Conservation (phyloP, 805 yeast genomes). For the Metschnikowia baotianmanensis region DNA sequence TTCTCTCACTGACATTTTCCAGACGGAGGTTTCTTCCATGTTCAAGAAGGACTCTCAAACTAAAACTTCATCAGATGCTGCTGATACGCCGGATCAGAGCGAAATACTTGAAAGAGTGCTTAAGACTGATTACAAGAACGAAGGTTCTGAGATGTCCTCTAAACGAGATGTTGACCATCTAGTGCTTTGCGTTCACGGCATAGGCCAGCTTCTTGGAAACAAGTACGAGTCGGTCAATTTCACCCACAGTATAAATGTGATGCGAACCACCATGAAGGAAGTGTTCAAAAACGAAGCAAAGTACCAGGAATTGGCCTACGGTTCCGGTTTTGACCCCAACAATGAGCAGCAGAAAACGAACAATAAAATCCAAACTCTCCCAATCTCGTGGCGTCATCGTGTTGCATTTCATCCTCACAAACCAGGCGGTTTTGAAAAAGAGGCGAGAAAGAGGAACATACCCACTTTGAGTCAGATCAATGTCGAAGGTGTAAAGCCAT, state of each 20-base stretch:
- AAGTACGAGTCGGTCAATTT: constrained; percentile 81
- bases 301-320: constrained; percentile 36
- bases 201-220: constrained; percentile 84
- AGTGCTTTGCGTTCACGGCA: constrained; percentile 90
- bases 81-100: constrained; percentile 18
- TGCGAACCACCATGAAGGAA: constrained; percentile 56
- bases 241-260: constrained; percentile 73
- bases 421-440: constrained; percentile 33
- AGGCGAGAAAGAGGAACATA: constrained; percentile 40
- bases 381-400: constrained; percentile 88
- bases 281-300: constrained; percentile 40
- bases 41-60: constrained; percentile 21
- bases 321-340: constrained; percentile 19
- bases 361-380: constrained; percentile 76
- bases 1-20: constrained; percentile 31
- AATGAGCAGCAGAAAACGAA: constrained; percentile 27
- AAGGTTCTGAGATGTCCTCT: constrained; percentile 1
- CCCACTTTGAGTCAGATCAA: constrained; percentile 73
- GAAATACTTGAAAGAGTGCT: constrained; percentile 12
- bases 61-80: constrained; percentile 4
- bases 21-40: constrained; percentile 26
- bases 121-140: constrained; percentile 13
- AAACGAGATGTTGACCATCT: constrained; percentile 53
- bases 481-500: constrained; percentile 70
- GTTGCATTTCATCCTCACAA: constrained; percentile 58